Conservation (phyloP, 2,329 filamentous ascomycete species). For the Pseudopyrenochaeta lycopersici region DNA sequence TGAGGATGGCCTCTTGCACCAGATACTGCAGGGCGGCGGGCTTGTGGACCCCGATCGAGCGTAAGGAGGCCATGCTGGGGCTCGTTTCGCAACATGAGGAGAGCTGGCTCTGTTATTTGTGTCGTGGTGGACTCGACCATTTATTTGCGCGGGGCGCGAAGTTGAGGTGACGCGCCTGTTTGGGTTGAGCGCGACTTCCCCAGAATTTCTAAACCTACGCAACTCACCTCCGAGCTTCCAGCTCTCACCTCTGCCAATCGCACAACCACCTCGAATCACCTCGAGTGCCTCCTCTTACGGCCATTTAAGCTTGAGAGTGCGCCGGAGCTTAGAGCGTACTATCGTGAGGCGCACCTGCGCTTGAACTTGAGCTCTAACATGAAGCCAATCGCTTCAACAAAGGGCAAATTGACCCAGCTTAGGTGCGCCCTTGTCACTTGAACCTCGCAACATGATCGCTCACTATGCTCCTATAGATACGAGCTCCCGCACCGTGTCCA, state of each 20-base stretch:
- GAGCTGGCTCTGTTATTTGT: conserved; percentile 8
- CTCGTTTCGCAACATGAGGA: conserved; percentile 44
- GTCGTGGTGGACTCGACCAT: conserved; percentile 13
- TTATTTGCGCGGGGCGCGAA: conserved; percentile 28
- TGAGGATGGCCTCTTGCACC: conserved; percentile 79
- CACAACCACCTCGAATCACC: not conserved
- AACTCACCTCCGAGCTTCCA: conserved; percentile 19
- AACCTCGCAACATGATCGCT: conserved; percentile 4
- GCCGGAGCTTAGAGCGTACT: not conserved
- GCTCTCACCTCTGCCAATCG: conserved; percentile 4
- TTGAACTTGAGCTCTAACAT: conserved; percentile 54
- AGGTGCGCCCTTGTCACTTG: conserved; percentile 21
- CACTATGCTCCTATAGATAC: conserved; percentile 57
- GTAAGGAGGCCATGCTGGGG: conserved; percentile 81
- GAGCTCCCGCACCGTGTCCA: conserved; percentile 67
- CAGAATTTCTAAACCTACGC: conserved; percentile 16
- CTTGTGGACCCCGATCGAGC: conserved; percentile 89
- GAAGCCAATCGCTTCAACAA: conserved; percentile 73
- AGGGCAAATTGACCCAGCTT: conserved; percentile 45
- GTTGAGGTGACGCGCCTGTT: conserved; percentile 34
- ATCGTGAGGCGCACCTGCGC: not conserved
- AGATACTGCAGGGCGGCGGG: conserved; percentile 85
- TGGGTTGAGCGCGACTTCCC: conserved; percentile 14
- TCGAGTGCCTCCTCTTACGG: not conserved
- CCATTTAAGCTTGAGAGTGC: not conserved